phyloP scores from a whole-genome alignment of 306 rosid genomes.

The Begonia loranthoides region DNA sequence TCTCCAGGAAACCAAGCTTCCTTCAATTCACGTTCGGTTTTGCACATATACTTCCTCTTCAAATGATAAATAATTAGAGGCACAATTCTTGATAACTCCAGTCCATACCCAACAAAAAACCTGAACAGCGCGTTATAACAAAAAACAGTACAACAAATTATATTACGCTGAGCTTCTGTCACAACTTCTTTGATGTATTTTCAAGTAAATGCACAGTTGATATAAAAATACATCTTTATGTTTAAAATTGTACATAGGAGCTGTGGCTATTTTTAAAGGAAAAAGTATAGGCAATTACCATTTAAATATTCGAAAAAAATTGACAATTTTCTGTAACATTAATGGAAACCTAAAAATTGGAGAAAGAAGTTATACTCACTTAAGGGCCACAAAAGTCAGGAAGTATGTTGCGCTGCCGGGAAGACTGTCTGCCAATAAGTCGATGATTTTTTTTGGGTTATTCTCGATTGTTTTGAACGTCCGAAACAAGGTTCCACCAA shows the following conservation, averaged over 20 bases:
- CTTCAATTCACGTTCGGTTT: conserved; percentile 74
- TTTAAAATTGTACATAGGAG: too few relatives aligned
- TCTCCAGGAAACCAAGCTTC: conserved; percentile 89
- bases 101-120: conserved; percentile 90
- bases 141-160: too few relatives aligned
- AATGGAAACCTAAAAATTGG: not conserved
- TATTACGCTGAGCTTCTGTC: too few relatives aligned
- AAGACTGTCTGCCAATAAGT: conserved; percentile 47
- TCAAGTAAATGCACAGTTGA: too few relatives aligned
- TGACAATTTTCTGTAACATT: too few relatives aligned
- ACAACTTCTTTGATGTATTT: too few relatives aligned
- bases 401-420: conserved; percentile 78
- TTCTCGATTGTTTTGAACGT: conserved; percentile 41
- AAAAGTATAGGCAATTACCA: too few relatives aligned
- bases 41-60: conserved; percentile 77
- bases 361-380: conserved; percentile 39
- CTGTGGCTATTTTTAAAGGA: too few relatives aligned
- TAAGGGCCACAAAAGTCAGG: conserved; percentile 79
- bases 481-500: conserved; percentile 59
- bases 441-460: conserved; percentile 14
- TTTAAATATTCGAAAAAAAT: too few relatives aligned
- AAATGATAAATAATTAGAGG: conserved; percentile 81
- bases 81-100: conserved; percentile 71
- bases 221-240: too few relatives aligned
- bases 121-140: conserved; percentile 14